Base-by-base conservation (phyloP, 208 protist genomes). In the Herpetomonas tarakana region DNA sequence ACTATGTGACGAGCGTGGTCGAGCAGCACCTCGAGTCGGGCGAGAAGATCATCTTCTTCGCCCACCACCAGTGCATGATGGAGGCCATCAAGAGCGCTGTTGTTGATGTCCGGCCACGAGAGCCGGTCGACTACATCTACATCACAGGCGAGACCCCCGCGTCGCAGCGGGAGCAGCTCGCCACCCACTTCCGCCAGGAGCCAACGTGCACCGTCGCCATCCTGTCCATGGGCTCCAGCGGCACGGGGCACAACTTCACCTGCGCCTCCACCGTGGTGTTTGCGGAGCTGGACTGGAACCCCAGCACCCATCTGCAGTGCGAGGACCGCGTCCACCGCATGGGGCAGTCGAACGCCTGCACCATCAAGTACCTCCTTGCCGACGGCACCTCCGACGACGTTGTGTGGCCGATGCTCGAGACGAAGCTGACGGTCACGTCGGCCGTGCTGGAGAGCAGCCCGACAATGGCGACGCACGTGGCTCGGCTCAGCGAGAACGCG, bases 291-390 rank as follows among this genome's bases (percentile, higher is more conserved):
- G 96, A 94, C 74, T 99, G 98, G 97, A 98, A 96, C 62, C 96
- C 96, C n/a, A 96, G 92, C 38, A 91, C 90, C 6, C 83, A 99
- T 28, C 67, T 96, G 3, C 98, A 99, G 74, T 96, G 92, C 55
- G 97, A 99, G 62, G 97, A 99, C 70, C 78, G 97, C 24, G 91
- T 96, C 6, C 97, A 99, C 68, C 86, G 97, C 58, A 98, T 99
- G 30, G 97, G 97, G 30, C 94, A 98, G 63, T 45, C 62, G 9
- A 81, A 92, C 35, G 49, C 80, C 12, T 96, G 94, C 53, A 68
- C 76, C 49, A 96, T 99, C 62, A 86, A 96, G 54, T 98, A 98
- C 72, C 76, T 98, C 12, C 78, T 98, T 28, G 93, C 90, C 6
- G 83, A 97, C 54, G 88, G 88, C 59, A 97, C 93, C 1, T 79